phyloP scores from a whole-genome alignment of 345 rosid species.

The Gossypium bickii region DNA sequence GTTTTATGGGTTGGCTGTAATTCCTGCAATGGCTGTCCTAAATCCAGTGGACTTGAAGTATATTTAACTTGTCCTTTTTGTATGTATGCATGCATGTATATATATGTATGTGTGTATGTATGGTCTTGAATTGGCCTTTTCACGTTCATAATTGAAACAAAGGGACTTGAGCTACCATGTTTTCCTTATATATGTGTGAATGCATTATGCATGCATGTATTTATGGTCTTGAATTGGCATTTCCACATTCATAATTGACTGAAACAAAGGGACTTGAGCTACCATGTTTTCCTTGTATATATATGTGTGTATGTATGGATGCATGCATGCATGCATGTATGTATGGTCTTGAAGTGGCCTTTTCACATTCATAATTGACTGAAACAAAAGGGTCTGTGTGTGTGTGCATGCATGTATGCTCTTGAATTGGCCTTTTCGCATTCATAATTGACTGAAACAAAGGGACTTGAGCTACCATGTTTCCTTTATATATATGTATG shows the following conservation, averaged over 20 bases:
- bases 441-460: conserved; percentile 6
- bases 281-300: not conserved
- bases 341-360: too few species aligned
- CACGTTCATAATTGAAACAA: conserved; percentile 1
- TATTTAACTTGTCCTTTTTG: conserved; percentile 7
- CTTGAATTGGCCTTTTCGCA: not conserved
- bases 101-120: not conserved
- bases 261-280: conserved; percentile 11
- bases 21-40: conserved; percentile 88
- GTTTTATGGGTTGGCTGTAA: conserved; percentile 87
- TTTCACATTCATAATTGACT: not conserved
- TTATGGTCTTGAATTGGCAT: too few species aligned
- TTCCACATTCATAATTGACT: not conserved
- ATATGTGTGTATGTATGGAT: not conserved
- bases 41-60: conserved; percentile 75
- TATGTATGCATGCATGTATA: not conserved
- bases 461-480: conserved; percentile 3
- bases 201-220: not conserved
- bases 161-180: conserved; percentile 7
- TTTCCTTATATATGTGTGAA: not conserved
- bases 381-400: not conserved
- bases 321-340: not conserved
- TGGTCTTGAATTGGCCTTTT: not conserved
- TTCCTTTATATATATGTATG: not conserved
- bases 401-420: too few species aligned